A percentile compares a stretch with the other conserved stretches of the same genome.
Conservation (phyloP, 148 eudicot species). For the Talinum fruticosum region DNA sequence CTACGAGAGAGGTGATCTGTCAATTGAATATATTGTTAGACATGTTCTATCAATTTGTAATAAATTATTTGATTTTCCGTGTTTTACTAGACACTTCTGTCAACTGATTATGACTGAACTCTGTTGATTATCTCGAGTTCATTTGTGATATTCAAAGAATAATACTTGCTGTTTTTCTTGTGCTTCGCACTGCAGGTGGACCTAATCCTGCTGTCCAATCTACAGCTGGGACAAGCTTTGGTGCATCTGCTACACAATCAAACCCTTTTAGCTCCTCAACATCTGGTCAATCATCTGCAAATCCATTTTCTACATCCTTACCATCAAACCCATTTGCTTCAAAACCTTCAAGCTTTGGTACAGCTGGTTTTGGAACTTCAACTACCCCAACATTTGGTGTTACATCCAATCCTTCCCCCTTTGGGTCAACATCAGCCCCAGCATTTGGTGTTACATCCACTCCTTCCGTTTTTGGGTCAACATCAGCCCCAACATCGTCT, state of each 20-base stretch:
- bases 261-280: conserved; percentile 52
- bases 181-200: conserved; percentile 49
- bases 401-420: conserved; percentile 47
- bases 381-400: conserved; percentile 49
- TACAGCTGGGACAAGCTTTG: conserved; percentile 45
- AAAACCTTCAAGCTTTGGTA: conserved; percentile 51
- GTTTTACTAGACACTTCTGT: neutral
- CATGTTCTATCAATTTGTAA: neutral
- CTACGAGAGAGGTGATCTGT: neutral
- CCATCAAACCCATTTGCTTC: conserved; percentile 62
- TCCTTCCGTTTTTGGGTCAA: conserved; percentile 61
- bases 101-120: conserved; percentile 5
- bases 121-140: neutral
- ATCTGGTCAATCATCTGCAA: conserved; percentile 65
- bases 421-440: conserved; percentile 60
- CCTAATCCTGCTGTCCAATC: conserved; percentile 79
- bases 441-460: conserved; percentile 46
- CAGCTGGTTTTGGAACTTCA: conserved; percentile 53
- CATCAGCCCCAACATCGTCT: too few species aligned
- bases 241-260: conserved; percentile 36
- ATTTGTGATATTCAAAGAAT: neutral
- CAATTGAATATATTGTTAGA: neutral
- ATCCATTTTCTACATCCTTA: conserved; percentile 56
- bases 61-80: neutral
- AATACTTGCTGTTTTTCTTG: neutral